Evolutionary conservation across 345 rosid genomes (phyloP), one percentile per base, ranked within the genome.

Genomic region (Rhodamnia rubescens): DNA sequence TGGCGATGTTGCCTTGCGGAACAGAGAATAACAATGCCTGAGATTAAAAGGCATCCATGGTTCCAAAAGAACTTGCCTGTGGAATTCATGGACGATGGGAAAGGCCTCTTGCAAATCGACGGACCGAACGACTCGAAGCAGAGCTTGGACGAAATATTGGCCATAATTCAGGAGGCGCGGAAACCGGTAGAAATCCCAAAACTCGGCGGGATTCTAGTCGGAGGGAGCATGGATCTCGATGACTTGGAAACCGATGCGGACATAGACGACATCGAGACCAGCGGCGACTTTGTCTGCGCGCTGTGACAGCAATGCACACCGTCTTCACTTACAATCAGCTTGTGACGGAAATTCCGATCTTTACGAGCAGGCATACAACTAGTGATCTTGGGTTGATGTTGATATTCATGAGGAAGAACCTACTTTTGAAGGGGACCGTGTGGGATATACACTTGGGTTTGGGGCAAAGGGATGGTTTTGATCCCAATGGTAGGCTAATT

Each of bases 231-330:
- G 91, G 99, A 94, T 87, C 88, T 93, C 50, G 96, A 94, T 84
- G 97, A 93, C 86, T 87, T 93, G 53, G 96, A 93, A 85, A 82
- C 86, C 26, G 97, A 94, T 90, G 95, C 88, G 10, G 95, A 94
- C 32, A 84, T 91, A 7, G 97, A 94, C 59, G 94, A 92, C 54
- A 83, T 88, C 0, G 98, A 93, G 85, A 88, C 90, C 44, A 92
- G 94, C 32, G 99, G 95, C 20, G 99, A 96, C 85, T 96, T 96
- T 88, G 98, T 96, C 40, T 96, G 95, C 88, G 94, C 94, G 21
- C 75, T 96, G 54, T 93, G 89, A 92, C 40, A 7, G 51, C 51
- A 53, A 21, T 36, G 80, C 80, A 5, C 52, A 9, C 80, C 80
- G 4, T 32, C 4, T 69, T 69, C 80, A 69, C 47, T 32, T 40